Base-by-base conservation (phyloP, 1,139 yeast species). In the Geotrichum fermentans region DNA sequence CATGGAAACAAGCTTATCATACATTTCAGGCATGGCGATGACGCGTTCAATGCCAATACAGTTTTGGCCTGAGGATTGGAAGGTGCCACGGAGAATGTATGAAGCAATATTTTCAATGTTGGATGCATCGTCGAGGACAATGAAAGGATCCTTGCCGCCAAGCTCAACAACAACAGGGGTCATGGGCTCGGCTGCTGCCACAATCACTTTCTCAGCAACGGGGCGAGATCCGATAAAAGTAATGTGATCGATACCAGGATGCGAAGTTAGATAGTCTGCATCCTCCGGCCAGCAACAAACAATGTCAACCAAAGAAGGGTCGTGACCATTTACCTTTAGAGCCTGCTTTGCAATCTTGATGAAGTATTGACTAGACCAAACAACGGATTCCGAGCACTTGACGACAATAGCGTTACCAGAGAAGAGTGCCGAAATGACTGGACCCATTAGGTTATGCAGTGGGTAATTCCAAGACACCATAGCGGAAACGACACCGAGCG, bases 381-480 rank as follows among this genome's bases (percentile, higher is more conserved):
- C 84, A 2, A 92, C 97, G 60, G 88, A 87, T 66, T 92, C 98
- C 3, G 96, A 86, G 67, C 98, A 90, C 65, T 92, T 92, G 47
- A 92, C 82, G 4, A 92, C 81, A 48, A 89, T 82, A 11, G 92
- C 90, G 64, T 92, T 90, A 6, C 98, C 98, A 4, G 96, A 79
- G 63, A 89, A 87, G 24, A 92, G 68, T 1, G 94, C 79, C 1
- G 97, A 95, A 52, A 90, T 81, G 0, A 90, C 73, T 1, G 98
- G 98, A 1, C 97, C 97, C 77, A 92, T 72, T 48, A 90, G 70
- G 65, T 92, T 92, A 64, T 92, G 97, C 38, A 71, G 57, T 1
- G 98, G 97, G 63, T 92, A 92, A 63, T 92, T 92, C 98, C 98
- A 92, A 3, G 96, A 87, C 1, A 92, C 88, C 56, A 92, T 73